phyloP scores from a whole-genome alignment of 1,284 basidiomycete genomes.

The Mycena citricolor region DNA sequence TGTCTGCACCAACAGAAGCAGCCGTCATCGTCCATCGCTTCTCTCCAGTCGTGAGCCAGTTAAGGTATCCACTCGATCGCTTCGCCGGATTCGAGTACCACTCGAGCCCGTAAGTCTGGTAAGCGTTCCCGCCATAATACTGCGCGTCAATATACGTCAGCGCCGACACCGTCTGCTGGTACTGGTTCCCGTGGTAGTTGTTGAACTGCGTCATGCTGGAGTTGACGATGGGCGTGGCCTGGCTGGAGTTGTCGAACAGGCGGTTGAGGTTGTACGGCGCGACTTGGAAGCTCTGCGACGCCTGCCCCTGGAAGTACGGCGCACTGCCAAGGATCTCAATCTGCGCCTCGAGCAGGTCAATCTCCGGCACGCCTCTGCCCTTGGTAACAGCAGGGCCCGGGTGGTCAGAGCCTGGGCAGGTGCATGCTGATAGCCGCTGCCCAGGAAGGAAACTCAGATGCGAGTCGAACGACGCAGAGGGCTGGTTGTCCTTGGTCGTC shows the following conservation, averaged over 20 bases:
- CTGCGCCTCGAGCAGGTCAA: slow-evolving; percentile 56
- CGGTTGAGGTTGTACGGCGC: slow-evolving; percentile 67
- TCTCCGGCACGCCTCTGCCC: slow-evolving; percentile 85
- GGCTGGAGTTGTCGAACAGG: slow-evolving; percentile 48
- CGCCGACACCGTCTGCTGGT: slow-evolving; percentile 69
- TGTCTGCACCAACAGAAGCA: slow-evolving; percentile 52
- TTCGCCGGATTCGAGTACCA: slow-evolving; percentile 57
- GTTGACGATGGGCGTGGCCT: slow-evolving; percentile 49
- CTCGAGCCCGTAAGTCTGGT: slow-evolving; percentile 59
- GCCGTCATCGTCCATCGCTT: slow-evolving; percentile 59
- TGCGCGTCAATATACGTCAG: slow-evolving; percentile 45
- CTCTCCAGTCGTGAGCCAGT: slow-evolving; percentile 55
- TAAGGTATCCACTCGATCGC: slow-evolving; percentile 54
- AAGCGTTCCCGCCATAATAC: slow-evolving; percentile 47
- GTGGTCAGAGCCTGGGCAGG: slow-evolving; percentile 77
- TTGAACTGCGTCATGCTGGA: slow-evolving; percentile 50
- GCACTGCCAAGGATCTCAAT: slow-evolving; percentile 14
- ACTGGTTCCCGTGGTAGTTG: slow-evolving; percentile 62
- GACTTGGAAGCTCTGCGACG: slow-evolving; percentile 65
- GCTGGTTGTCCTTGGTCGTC: slow-evolving; percentile 51
- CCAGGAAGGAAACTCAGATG: slow-evolving; percentile 73
- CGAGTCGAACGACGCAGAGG: slow-evolving; percentile 46
- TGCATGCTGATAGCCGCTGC: slow-evolving; percentile 77
- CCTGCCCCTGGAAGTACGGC: slow-evolving; percentile 38
- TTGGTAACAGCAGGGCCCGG: slow-evolving; percentile 77